Base-by-base conservation (phyloP, 352 stramenopile genomes). In the Phytophthora hibernalis region DNA sequence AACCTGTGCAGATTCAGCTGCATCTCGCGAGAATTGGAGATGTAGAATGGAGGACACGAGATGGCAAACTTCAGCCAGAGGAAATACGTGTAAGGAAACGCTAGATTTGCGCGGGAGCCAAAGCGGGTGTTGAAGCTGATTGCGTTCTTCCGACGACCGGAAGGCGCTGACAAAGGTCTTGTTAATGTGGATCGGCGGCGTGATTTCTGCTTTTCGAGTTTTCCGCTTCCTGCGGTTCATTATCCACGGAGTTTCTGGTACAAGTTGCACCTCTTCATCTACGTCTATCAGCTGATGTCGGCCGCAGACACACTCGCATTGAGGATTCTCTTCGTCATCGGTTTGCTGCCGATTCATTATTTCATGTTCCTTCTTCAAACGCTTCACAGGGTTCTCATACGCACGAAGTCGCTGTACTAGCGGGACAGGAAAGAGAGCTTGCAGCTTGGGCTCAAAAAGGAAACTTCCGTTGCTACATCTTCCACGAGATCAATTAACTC, bases 21-120 rank as follows among this genome's bases (percentile, higher is more conserved):
- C 61, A 35, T 90, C 81, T 37, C 81, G 74, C 11, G 80, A 77
- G 35, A 92, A 90, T 31, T 92, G 70, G 3, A 90, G 65, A 44
- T 92, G 83, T 8, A 92, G 55, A 28, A 90, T 85, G 7, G 76
- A 57, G 3, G 80, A 90, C 33, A 89, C 43, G 15, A 90, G 62
- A 56, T 89, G 80, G 15, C 83, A 92, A 16, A 87, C 80, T 49
- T 92, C 83, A 0, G 76, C 49, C 1, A 90, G 45, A 1, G 82
- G 74, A 38, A 90, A 90, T 1, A 92, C 42, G 2, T 83, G 78
- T 11, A 82, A 47, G 12, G 51, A 71, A 33, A 47, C 72, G 16
- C 56, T 76, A 0, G 79, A 88, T 24, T 69, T 70, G 5, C 77
- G 65, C 5, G 71, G 64, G 65, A 68, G 5, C 54, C 59, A 8